These are phyloP conservation scores for Penicillium lagena DNA, from an alignment of 495 filamentous ascomycete genomes.

Conservation along the genomic window DNA sequence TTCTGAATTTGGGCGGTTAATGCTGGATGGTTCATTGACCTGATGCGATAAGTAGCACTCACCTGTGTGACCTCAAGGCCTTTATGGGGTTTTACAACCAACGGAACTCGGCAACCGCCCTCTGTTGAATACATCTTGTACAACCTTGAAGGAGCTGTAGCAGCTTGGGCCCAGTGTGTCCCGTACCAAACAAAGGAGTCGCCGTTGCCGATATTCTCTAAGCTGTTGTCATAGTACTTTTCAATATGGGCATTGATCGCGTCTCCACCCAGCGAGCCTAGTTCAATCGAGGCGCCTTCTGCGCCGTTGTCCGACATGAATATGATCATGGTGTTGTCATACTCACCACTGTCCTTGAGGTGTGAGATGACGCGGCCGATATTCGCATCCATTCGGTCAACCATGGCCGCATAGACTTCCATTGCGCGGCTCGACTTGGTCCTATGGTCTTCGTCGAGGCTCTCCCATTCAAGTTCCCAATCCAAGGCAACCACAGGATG, in stretches of 20 bases:
- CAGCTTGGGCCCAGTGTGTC: slow-evolving; percentile 57
- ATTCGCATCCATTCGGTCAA: slow-evolving; percentile 55
- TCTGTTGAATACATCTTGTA: slow-evolving; percentile 60
- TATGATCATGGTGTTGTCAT: slow-evolving; percentile 57
- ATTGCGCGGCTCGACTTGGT: slow-evolving; percentile 47
- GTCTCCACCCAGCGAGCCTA: slow-evolving; percentile 48
- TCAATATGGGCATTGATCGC: slow-evolving; percentile 46
- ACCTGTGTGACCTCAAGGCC: too few species aligned
- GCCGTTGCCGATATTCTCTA: slow-evolving; percentile 54
- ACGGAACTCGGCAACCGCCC: slow-evolving; percentile 54
- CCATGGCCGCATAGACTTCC: slow-evolving; percentile 61
- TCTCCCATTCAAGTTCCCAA: slow-evolving; percentile 47
- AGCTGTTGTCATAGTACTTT: slow-evolving; percentile 56
- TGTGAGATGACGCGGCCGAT: slow-evolving; percentile 53
- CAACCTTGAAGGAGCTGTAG: slow-evolving; percentile 53
- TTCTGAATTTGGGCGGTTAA: slow-evolving; percentile 28
- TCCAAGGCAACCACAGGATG: slow-evolving; percentile 49
- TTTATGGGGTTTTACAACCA: too few species aligned
- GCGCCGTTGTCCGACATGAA: slow-evolving; percentile 65
- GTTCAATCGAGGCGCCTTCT: slow-evolving; percentile 55
- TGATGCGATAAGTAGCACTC: too few species aligned
- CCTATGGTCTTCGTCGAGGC: slow-evolving; percentile 42
- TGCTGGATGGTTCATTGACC: slow-evolving; percentile 49
- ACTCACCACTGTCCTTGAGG: slow-evolving; percentile 48
- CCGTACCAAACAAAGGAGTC: slow-evolving; percentile 63